Base-by-base conservation (phyloP, 179 eudicot species). In the Beta macrorhiza region DNA sequence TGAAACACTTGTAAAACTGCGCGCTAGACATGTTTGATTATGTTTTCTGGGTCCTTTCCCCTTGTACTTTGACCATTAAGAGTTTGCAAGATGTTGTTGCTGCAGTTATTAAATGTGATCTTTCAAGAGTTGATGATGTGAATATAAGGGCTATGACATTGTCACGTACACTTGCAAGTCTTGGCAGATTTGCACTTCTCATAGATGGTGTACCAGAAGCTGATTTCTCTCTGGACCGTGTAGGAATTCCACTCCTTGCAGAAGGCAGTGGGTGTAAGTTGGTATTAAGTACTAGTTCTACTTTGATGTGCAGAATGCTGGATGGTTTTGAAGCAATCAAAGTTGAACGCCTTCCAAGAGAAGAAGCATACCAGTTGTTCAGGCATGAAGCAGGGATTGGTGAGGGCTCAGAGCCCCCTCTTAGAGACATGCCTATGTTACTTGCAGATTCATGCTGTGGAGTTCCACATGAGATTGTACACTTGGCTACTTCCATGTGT, bases 181-280 rank as follows among this genome's bases (percentile, higher is more conserved):
- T 75, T 58, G 80, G 59, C 29, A 49, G 17, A 5, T 78, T 78
- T 52, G 80, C 55, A n/a, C 73, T 67, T 65, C 65, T 78, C 63
- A 29, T 78, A 67, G 80, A 78, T 78, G 80, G n/a, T 53, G 80
- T 67, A 15, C 73, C 61, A 15, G 47, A 65, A 78, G 52, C 16
- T 49, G 5, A 11, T 1, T 78, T 78, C 52, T 65, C 72, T 51
- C 25, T 53, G 1, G 51, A 51, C 4, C 62, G 52, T 5, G 25
- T 78, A 5, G 80, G 80, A 25, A 65, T 78, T 65, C 17, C 63
- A 13, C 19, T 67, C 17, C 80, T 49, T 78, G 44, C 61, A 22
- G 49, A 29, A 67, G 73, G 72, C 63, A 78, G 73, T 10, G 32
- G 16, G 47, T 64, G 73, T 64, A 78, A 78, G 51, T 29, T 78